A percentile compares a stretch with the other conserved stretches of the same genome.
Evolutionary conservation across 202 grass and related monocot genomes (phyloP).

Genomic region (Hordeum pubiflorum): DNA sequence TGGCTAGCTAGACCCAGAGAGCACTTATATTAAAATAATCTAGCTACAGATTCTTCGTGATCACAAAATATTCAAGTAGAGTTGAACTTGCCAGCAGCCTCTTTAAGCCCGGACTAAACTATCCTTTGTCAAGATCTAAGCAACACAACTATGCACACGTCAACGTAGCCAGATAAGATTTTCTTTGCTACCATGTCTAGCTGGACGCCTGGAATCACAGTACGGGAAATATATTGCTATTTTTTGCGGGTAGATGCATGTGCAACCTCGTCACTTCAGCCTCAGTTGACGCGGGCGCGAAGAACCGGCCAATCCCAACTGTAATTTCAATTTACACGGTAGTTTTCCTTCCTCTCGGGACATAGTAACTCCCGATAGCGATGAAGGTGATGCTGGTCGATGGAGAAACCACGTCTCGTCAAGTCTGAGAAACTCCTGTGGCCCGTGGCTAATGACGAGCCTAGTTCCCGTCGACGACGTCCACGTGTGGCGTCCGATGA

Average conservation of each 20-base stretch:
- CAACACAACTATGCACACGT: background rate
- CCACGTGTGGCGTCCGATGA: background rate
- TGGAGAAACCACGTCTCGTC: background rate
- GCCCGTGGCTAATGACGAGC: background rate
- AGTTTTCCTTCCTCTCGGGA: background rate
- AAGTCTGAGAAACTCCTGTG: background rate
- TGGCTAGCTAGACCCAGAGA: too few relatives aligned
- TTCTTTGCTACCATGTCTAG: background rate
- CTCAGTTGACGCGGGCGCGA: background rate
- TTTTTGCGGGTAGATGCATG: background rate
- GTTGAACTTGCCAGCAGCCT: background rate
- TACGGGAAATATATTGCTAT: background rate
- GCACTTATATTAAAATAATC: background rate
- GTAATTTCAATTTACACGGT: background rate
- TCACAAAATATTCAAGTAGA: background rate
- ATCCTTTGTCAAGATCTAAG: background rate
- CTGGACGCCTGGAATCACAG: background rate
- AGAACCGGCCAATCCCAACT: background rate
- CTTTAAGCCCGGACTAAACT: background rate
- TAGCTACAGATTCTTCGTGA: background rate
- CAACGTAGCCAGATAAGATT: background rate
- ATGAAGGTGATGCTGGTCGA: background rate
- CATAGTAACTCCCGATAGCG: slow-evolving; percentile 9
- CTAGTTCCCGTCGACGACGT: slow-evolving; percentile 7
- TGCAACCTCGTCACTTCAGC: background rate